Percentiles rank a stretch among this genome's conserved stretches.
Evolutionary conservation across 305 asterid species (phyloP).

Genomic region (Withania somnifera): DNA sequence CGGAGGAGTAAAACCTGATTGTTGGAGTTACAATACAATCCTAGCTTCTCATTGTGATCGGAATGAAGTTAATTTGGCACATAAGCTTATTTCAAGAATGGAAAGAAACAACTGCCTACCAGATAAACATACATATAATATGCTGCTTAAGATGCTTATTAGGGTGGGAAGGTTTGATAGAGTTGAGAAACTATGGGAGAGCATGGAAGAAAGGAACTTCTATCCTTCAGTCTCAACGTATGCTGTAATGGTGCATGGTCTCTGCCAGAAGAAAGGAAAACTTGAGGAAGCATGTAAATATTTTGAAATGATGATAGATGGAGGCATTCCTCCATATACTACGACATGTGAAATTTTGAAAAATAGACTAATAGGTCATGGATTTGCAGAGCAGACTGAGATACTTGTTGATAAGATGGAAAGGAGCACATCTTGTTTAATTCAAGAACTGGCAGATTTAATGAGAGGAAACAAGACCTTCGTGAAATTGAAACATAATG

Average conservation of each 20-base stretch:
- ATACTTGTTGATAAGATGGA: constrained; percentile 84
- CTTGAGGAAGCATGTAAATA: constrained; percentile 65
- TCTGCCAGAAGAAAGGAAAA: constrained; percentile 65
- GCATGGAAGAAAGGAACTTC: constrained; percentile 67
- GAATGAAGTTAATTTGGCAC: constrained; percentile 62
- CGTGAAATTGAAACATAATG: constrained; percentile 16
- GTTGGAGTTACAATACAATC: constrained; percentile 72
- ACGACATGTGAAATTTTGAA: constrained; percentile 61
- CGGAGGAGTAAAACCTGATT: constrained; percentile 43
- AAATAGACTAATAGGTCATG: constrained; percentile 52
- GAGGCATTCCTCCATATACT: constrained; percentile 71
- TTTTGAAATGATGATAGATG: constrained; percentile 83
- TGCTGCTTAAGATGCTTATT: constrained; percentile 84
- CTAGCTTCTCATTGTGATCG: constrained; percentile 62
- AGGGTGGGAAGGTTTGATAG: constrained; percentile 73
- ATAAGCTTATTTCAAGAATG: constrained; percentile 54
- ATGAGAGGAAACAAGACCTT: constrained; percentile 50
- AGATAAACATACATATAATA: constrained; percentile 60
- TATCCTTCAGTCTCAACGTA: constrained; percentile 74
- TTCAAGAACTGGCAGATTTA: constrained; percentile 39
- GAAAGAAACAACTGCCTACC: constrained; percentile 31
- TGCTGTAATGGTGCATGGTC: constrained; percentile 80
- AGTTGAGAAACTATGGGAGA: constrained; percentile 55
- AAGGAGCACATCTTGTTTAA: constrained; percentile 46
- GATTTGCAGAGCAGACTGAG: constrained; percentile 53